Conservation (phyloP, 2,329 filamentous ascomycete species). For the Geosmithia morbida region DNA sequence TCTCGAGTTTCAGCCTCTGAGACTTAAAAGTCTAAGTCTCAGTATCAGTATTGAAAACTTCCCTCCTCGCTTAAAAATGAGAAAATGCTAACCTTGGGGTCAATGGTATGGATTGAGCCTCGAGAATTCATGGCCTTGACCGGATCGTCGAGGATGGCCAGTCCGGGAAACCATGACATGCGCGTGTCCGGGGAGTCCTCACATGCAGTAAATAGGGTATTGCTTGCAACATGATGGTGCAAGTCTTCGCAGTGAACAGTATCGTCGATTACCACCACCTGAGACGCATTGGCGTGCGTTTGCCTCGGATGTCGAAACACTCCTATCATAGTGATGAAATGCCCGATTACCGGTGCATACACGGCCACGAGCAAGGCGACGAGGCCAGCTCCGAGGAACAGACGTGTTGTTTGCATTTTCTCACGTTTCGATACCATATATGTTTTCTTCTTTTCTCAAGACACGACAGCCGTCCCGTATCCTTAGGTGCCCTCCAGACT, state of each 20-base stretch:
- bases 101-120: constrained; percentile 35
- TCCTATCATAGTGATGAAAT: background rate
- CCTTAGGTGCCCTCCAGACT: too few relatives aligned
- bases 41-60: background rate
- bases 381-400: background rate
- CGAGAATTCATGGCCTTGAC: constrained; percentile 16
- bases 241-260: constrained; percentile 46
- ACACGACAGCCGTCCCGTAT: too few relatives aligned
- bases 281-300: background rate
- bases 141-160: constrained; percentile 24
- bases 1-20: constrained; percentile 28
- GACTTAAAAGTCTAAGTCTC: constrained; percentile 25
- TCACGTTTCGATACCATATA: background rate
- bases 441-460: background rate
- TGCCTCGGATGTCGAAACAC: background rate
- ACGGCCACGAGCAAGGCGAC: background rate
- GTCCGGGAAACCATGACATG: constrained; percentile 36
- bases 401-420: background rate
- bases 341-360: background rate
- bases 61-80: too few relatives aligned
- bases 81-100: constrained; percentile 30
- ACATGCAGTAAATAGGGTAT: constrained; percentile 41
- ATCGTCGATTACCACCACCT: constrained; percentile 22
- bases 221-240: constrained; percentile 33
- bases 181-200: constrained; percentile 26